Evolutionary conservation across 2,329 filamentous ascomycete species (phyloP).

Genomic region (Pleurostoma richardsiae): DNA sequence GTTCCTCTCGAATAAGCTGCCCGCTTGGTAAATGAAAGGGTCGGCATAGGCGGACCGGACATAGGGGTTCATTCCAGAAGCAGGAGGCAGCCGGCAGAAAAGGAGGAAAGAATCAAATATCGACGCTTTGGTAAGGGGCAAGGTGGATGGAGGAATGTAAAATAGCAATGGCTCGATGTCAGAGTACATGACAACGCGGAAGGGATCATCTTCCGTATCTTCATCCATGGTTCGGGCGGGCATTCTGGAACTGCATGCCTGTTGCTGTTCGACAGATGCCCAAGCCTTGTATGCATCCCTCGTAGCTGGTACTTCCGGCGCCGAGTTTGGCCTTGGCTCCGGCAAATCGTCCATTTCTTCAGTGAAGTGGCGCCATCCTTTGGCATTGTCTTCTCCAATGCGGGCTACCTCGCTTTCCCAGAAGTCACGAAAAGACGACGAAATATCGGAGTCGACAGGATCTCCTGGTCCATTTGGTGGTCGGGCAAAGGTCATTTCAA

Average conservation of each 20-base stretch:
- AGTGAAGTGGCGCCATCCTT: conserved; percentile 62
- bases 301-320: conserved; percentile 17
- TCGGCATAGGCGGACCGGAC: conserved; percentile 38
- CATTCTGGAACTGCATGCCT: conserved; percentile 41
- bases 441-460: conserved; percentile 11
- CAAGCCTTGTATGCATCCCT: conserved; percentile 46
- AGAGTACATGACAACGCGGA: conserved; percentile 71
- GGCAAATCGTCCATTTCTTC: conserved; percentile 32
- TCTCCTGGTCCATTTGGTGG: conserved; percentile 30
- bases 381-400: conserved; percentile 67
- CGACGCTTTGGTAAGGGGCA: conserved; percentile 29
- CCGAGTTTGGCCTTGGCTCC: conserved; percentile 24
- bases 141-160: conserved; percentile 32
- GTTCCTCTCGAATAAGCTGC: conserved; percentile 14
- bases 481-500: conserved; percentile 66
- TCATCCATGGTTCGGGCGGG: conserved; percentile 75
- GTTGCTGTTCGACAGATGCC: conserved; percentile 48
- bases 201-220: conserved; percentile 73
- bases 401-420: conserved; percentile 84
- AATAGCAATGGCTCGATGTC: conserved; percentile 66
- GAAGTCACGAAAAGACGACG: conserved; percentile 59
- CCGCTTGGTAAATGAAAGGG: conserved; percentile 40
- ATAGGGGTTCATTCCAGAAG: conserved; percentile 6
- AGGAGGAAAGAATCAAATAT: conserved; percentile 67
- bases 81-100: conserved; percentile 61